These are phyloP conservation scores for Gliomastix tumulicola DNA, from an alignment of 2,329 filamentous ascomycete species.

Conservation along the genomic window DNA sequence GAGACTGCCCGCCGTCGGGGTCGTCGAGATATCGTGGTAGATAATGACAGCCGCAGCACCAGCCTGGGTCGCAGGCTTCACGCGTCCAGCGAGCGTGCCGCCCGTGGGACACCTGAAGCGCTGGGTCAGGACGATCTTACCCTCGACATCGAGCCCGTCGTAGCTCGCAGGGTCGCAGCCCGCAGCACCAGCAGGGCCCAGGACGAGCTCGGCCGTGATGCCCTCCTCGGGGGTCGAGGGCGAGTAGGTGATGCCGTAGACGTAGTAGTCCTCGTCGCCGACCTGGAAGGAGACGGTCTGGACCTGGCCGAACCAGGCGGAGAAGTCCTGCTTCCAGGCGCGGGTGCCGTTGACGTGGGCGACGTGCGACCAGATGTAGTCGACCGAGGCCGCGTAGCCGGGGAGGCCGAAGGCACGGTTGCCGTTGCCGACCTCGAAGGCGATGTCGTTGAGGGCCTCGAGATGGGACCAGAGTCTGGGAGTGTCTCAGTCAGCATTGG, in stretches of 20 bases:
- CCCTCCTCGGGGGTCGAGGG: constrained; percentile 20
- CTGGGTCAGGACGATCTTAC: constrained; percentile 22
- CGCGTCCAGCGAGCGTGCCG: constrained; percentile 19
- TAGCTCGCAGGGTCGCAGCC: constrained; percentile 18
- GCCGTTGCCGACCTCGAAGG: constrained; percentile 35
- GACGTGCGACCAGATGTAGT: constrained; percentile 38
- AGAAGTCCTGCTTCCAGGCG: constrained; percentile 41
- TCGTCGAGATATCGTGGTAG: constrained; percentile 18
- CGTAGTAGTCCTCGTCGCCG: constrained; percentile 10
- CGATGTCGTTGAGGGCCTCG: constrained; percentile 35
- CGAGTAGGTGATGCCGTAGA: constrained; percentile 19
- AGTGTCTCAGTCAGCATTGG: background rate
- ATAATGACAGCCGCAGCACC: constrained; percentile 20
- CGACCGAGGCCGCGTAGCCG: constrained; percentile 39
- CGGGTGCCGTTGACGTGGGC: constrained; percentile 25
- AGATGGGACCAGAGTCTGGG: constrained; percentile 33
- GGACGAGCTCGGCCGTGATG: constrained; percentile 15
- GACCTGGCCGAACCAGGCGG: constrained; percentile 31
- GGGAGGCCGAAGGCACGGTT: constrained; percentile 46
- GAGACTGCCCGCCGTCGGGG: constrained; percentile 19
- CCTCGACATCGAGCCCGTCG: constrained; percentile 13
- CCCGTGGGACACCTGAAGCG: constrained; percentile 19
- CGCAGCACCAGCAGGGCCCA: constrained; percentile 14
- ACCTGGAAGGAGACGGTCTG: constrained; percentile 16
- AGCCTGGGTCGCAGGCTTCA: constrained; percentile 16